Base-by-base conservation (phyloP, 371 early-diverging fungal genomes). In the Mucor indicus region DNA sequence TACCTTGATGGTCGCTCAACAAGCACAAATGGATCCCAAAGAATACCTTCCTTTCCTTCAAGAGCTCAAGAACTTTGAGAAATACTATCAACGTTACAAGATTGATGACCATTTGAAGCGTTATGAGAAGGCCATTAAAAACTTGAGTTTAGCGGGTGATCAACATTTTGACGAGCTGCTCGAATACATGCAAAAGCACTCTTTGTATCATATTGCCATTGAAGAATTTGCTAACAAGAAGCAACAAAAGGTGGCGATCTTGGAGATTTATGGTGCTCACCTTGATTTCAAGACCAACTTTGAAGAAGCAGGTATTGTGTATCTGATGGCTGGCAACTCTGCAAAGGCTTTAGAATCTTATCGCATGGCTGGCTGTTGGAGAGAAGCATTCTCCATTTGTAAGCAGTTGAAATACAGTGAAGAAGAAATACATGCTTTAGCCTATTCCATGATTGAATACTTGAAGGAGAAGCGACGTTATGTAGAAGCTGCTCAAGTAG, bases 11-110 rank as follows among this genome's bases (percentile, higher is more conserved):
- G 95, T 96, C 16, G 97, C 96, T 12, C 95, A 96, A 62, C 89
- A 90, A 57, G 90, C 93, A 15, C 95, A 96, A 53, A 93, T 83
- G 70, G 98, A 98, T 78, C 98, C 98, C 16, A 77, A 93, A 21
- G 98, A 98, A 72, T 96, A 96, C 50, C 62, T 96, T 39, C 88
- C 95, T 1, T 93, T 93, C 69, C 71, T 98, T 46, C 75, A 86
- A 33, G 89, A 88, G 50, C 81, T 96, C 39, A 83, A 89, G 31
- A 79, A 80, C 17, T 64, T 92, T 15, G 77, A 82, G 30, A 72
- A 69, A 37, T 77, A 85, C 36, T 89, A 91, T 48, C 93, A 90
- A 53, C 81, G 87, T 3, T 96, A 79, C 80, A 65, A 73, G 53
- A 96, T 98, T 43, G 95, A 98, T 48, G 89, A 90, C 38, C 85